Percentiles rank a stretch among this genome's conserved stretches.
These are phyloP conservation scores for Paramecium primaurelia DNA, from an alignment of 73 alveolate species.

Conservation along the genomic window DNA sequence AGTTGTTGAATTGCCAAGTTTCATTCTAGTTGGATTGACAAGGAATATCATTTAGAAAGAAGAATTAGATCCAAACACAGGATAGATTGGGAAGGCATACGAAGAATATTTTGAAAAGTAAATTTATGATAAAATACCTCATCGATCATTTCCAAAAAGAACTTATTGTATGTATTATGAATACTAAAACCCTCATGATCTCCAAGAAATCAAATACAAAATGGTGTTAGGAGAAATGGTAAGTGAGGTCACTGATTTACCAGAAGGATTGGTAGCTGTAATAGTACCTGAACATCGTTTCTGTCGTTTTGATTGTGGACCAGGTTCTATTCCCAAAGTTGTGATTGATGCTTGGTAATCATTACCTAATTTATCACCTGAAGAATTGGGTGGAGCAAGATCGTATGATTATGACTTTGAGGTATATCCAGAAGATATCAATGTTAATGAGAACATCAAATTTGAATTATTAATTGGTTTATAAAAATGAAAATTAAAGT, in stretches of 20 bases:
- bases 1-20: neutral
- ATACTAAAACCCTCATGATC: neutral
- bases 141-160: neutral
- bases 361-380: neutral
- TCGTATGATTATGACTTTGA: neutral
- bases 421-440: neutral
- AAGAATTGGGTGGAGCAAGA: neutral
- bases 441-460: neutral
- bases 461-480: neutral
- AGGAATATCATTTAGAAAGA: neutral
- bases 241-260: neutral
- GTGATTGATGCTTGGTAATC: neutral
- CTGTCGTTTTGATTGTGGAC: neutral
- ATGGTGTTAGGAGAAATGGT: neutral
- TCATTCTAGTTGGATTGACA: neutral
- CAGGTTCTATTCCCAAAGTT: neutral
- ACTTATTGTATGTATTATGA: conserved; percentile 15
- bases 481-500: neutral
- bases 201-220: neutral
- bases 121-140: neutral
- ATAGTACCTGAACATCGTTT: neutral
- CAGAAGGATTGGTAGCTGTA: neutral
- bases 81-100: neutral
- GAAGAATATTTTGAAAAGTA: neutral
- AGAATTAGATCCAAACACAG: neutral